These are phyloP conservation scores for Komagataea norvegica DNA, from an alignment of 1,139 yeast species.

Conservation along the genomic window DNA sequence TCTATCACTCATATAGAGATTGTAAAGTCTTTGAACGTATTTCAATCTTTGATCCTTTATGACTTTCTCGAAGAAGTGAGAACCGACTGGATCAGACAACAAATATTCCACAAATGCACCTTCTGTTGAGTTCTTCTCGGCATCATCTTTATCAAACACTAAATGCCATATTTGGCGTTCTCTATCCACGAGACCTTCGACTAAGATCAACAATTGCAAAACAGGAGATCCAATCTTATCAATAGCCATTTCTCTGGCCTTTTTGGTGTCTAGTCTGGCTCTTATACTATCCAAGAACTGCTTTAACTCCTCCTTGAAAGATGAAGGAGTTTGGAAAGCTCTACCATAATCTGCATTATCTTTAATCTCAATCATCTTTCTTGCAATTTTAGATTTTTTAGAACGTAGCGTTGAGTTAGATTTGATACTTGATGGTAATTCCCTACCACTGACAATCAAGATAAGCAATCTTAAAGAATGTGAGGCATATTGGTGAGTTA, in stretches of 20 bases:
- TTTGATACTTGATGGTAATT: constrained; percentile 69
- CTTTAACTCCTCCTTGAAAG: constrained; percentile 61
- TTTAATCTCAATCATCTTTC: constrained; percentile 87
- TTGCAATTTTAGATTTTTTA: constrained; percentile 81
- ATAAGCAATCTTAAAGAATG: constrained; percentile 76
- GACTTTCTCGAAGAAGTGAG: constrained; percentile 78
- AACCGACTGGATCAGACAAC: constrained; percentile 83
- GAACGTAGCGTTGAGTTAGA: constrained; percentile 77
- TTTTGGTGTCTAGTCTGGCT: constrained; percentile 33
- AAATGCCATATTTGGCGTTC: constrained; percentile 65
- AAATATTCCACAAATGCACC: constrained; percentile 81
- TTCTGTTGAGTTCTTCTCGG: constrained; percentile 57
- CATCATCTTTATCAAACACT: constrained; percentile 35
- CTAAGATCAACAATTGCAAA: constrained; percentile 68
- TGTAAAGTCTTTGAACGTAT: constrained; percentile 66
- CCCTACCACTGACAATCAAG: constrained; percentile 70
- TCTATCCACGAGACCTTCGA: constrained; percentile 77
- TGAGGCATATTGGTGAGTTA: constrained; percentile 77
- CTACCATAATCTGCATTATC: constrained; percentile 67
- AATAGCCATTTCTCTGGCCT: constrained; percentile 68
- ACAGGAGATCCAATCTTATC: constrained; percentile 87
- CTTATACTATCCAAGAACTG: constrained; percentile 38
- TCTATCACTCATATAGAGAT: constrained; percentile 68
- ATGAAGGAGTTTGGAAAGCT: constrained; percentile 65
- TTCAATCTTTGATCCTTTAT: constrained; percentile 63